Base-by-base conservation (phyloP, 352 stramenopile species). In the Pythium angustatum region DNA sequence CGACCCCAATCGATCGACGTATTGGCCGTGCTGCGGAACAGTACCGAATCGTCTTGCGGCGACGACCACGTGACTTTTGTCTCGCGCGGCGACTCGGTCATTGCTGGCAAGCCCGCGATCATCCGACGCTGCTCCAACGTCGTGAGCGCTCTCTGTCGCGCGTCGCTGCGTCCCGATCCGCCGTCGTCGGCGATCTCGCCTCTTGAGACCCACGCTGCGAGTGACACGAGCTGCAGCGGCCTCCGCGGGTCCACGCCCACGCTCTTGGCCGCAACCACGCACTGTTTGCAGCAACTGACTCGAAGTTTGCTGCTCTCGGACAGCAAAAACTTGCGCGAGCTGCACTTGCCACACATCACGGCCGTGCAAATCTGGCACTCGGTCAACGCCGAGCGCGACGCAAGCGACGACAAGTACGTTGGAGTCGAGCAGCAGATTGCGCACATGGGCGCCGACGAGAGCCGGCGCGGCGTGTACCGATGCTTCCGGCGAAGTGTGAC, bases 211-310 rank as follows among this genome's bases (percentile, higher is more conserved):
- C 44, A 63, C 30, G 26, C 28, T 14, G 43, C 30, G 3, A 47
- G 47, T 22, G 56, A 55, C 22, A 44, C 31, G 21, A 63, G 33
- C n/a, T 14, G 40, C 22, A 76, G 83, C 15, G 64, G 76, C 1
- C 75, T 61, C 17, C 67, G 63, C 17, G 75, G 74, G 24, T 85
- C 64, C 24, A 87, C 68, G 1, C 10, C 21, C 2, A 84, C 31
- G 19, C 65, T 62, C 22, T 78, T 78, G 8, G 72, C 64, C 51
- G 72, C 66, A 11, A 84, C 57, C 7, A 83, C 45, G 66, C 77
- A 88, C 31, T 61, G 68, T 54, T 83, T 88, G 52, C 79, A 88
- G 61, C 79, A 88, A 11, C 61, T 59, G 7, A 85, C 68, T 0
- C 52, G 15, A n/a, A 84, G 58, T 3, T 77, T 66, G 27, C 64